phyloP scores from a whole-genome alignment of 2,329 filamentous ascomycete species.

The Venturia asperata region DNA sequence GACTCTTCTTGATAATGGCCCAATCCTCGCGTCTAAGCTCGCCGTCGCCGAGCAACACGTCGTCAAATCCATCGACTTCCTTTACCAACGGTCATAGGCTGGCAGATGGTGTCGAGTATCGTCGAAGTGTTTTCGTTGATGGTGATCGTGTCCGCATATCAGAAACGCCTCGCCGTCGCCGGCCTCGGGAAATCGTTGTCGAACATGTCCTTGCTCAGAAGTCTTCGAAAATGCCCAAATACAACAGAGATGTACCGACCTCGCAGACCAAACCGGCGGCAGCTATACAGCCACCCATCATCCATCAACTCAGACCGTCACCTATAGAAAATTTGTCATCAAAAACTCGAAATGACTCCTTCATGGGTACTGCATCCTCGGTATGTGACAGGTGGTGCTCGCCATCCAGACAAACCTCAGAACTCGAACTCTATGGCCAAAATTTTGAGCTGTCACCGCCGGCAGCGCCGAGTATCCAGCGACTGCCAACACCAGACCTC shows the following conservation, averaged over 20 bases:
- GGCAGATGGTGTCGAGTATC: not conserved
- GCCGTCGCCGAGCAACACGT: conserved; percentile 11
- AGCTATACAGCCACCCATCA: not conserved
- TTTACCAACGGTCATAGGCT: not conserved
- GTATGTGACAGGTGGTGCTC: not conserved
- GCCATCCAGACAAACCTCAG: not conserved
- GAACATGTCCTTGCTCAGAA: not conserved
- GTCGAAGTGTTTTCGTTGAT: not conserved
- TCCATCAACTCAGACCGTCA: not conserved
- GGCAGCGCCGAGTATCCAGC: conserved; percentile 27
- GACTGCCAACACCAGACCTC: conserved; percentile 32
- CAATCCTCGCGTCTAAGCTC: not conserved
- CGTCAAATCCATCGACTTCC: not conserved
- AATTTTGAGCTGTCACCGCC: conserved; percentile 24
- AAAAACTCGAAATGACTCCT: not conserved
- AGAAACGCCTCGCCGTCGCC: not conserved
- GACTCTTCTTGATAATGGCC: conserved; percentile 9
- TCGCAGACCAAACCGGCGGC: not conserved
- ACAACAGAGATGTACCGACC: too few relatives aligned
- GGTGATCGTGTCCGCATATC: conserved; percentile 14
- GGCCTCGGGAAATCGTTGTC: not conserved
- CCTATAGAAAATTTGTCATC: not conserved
- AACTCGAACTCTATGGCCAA: not conserved
- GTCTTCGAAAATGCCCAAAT: not conserved
- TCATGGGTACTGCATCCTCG: not conserved